Conservation (phyloP, 176 grass and related monocot species). For the Tillandsia leiboldiana region DNA sequence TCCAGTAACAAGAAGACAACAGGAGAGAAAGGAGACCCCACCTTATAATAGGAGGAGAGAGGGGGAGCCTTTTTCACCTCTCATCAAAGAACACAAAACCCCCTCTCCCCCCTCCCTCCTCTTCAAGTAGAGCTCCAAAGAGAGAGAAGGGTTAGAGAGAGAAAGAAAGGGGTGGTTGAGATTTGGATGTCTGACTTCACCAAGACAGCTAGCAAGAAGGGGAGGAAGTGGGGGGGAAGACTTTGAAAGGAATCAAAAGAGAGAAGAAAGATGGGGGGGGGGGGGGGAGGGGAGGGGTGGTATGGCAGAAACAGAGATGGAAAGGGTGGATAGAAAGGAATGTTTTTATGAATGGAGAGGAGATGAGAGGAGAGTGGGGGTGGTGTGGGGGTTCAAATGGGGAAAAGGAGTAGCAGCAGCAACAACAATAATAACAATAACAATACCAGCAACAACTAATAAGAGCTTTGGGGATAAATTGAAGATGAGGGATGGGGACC, state of each 20-base stretch:
- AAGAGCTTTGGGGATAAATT: no score
- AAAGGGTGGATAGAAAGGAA: constrained; percentile 16
- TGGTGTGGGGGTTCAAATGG: neutral
- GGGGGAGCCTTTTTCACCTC: neutral
- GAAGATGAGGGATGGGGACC: no score
- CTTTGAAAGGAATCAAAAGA: constrained; percentile 15
- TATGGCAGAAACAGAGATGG: constrained; percentile 11
- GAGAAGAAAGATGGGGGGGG: no score
- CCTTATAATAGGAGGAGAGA: neutral
- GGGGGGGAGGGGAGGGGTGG: no score
- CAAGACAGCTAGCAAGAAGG: neutral
- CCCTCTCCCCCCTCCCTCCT: neutral
- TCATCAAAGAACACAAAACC: neutral
- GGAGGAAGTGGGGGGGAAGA: neutral
- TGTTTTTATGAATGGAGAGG: constrained; percentile 8
- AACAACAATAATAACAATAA: no score
- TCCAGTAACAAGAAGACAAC: neutral
- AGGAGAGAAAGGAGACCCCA: neutral
- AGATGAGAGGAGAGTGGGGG: neutral
- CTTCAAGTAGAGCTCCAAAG: neutral
- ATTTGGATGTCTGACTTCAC: neutral
- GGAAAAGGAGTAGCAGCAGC: no score
- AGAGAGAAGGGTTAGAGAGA: neutral
- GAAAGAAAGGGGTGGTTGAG: neutral
- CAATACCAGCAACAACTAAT: no score